phyloP scores from a whole-genome alignment of 305 asterid species.

The Fraxinus xanthoxyloides region DNA sequence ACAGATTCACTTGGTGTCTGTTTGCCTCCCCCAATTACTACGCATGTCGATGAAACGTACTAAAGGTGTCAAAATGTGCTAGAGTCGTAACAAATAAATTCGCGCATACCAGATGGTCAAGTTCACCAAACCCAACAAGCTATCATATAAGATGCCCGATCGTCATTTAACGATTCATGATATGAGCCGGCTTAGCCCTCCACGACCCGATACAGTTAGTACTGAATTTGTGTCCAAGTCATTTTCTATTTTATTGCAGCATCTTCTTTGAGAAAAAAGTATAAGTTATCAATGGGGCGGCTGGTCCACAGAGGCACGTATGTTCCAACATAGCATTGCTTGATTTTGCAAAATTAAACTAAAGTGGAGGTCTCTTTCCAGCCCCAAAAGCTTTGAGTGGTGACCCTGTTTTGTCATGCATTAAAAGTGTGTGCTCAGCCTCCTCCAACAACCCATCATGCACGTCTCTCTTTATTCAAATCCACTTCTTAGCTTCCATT shows the following conservation, averaged over 20 bases:
- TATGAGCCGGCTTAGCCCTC: neutral
- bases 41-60: neutral
- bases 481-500: conserved; percentile 37
- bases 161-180: neutral
- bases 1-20: conserved; percentile 19
- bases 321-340: conserved; percentile 32
- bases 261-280: neutral
- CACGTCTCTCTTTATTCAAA: conserved; percentile 24
- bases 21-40: neutral
- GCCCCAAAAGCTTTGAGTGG: conserved; percentile 23
- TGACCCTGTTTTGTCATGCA: conserved; percentile 1
- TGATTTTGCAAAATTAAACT: conserved; percentile 34
- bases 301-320: conserved; percentile 33
- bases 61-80: neutral
- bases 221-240: neutral
- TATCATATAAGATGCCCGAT: neutral
- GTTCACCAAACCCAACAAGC: neutral
- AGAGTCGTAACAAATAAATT: neutral
- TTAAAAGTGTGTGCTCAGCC: conserved; percentile 11
- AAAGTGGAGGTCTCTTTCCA: conserved; percentile 32
- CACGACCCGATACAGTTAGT: neutral
- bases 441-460: conserved; percentile 23
- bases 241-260: neutral
- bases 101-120: neutral
- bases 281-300: conserved; percentile 4